phyloP scores from a whole-genome alignment of 225 moss, liverwort and hornwort species.

The Physcomitrellopsis africana region DNA sequence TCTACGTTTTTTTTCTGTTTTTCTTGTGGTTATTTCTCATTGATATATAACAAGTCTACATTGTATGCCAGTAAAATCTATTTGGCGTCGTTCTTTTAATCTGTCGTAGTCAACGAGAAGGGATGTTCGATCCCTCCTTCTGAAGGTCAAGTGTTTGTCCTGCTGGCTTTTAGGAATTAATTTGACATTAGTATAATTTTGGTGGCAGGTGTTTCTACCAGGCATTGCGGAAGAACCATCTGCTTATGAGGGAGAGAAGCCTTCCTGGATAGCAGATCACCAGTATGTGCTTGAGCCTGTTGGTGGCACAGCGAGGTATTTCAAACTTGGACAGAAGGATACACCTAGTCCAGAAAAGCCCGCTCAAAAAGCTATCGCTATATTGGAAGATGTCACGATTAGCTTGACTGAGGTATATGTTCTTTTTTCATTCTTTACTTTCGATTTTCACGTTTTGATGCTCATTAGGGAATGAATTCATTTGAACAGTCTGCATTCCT shows the following conservation, averaged over 20 bases:
- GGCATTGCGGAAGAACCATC: conserved; percentile 66
- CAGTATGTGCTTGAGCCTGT: conserved; percentile 85
- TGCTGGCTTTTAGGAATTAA: too few relatives aligned
- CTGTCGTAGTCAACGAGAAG: neutral
- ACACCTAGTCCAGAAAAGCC: conserved; percentile 70
- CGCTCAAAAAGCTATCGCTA: conserved; percentile 73
- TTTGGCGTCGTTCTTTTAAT: neutral
- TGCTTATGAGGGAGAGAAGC: conserved; percentile 44
- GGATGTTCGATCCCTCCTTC: neutral
- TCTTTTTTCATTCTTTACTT: neutral
- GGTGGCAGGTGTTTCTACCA: conserved; percentile 77
- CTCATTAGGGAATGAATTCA: neutral
- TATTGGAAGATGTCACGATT: conserved; percentile 84
- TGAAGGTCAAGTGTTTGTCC: neutral
- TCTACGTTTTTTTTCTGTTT: too few relatives aligned
- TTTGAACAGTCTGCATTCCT: neutral
- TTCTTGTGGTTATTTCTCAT: too few relatives aligned
- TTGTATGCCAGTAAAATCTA: too few relatives aligned
- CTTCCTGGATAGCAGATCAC: conserved; percentile 51
- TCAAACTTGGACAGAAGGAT: conserved; percentile 85
- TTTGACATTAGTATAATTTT: conserved; percentile 13
- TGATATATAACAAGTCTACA: too few relatives aligned
- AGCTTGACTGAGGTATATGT: conserved; percentile 70
- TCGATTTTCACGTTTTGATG: neutral
- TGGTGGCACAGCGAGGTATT: conserved; percentile 82